Base-by-base conservation (phyloP, 2,329 filamentous ascomycete species). In the Colletotrichum sp. region DNA sequence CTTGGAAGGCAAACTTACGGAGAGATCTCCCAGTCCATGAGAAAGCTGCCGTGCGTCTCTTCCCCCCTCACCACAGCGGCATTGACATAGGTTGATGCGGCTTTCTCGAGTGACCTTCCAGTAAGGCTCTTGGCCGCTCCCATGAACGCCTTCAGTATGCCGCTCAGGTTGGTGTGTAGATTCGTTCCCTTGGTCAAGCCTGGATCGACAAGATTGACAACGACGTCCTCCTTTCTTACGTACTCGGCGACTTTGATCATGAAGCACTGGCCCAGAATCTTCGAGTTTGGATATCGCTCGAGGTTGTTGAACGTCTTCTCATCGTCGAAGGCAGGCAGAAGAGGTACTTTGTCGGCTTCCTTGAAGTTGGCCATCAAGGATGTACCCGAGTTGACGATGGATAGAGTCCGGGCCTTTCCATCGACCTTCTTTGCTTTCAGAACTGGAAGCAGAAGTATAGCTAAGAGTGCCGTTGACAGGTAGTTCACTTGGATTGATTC, bases 401-500 rank as follows among this genome's bases (percentile, higher is more conserved):
- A 82, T 25, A 86, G 63, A 8, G 77, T 75, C 7, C 75, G 80
- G 0, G 82, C 79, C 29, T 71, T 77, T 59, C 72, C 78, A 0
- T 65, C 19, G 1, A 67, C 52, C 13, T 81, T 72, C 57, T 80
- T 81, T 9, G 71, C 57, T 69, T 83, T 84, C 9, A 86, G 78
- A 0, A 80, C 78, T 0, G 85, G 85, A 6, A 86, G 79, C 3
- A 86, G 78, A 1, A 85, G 80, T 1, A 82, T 78, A 2, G 82
- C 84, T 1, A 92, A 82, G 1, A 91, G 80, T 9, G 88, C 84
- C 0, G 88, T 91, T 25, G 84, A 87, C 72, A 91, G 83, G n/a
- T 90, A 89, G 76, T 92, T 91, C 59, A 88, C 85, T 0, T 89
- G 89, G 57, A 91, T 79, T 5, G 83, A 86, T 34, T 82, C 81